Base-by-base conservation (phyloP, 257 asterid genomes). In the Rauvolfia tetraphylla region DNA sequence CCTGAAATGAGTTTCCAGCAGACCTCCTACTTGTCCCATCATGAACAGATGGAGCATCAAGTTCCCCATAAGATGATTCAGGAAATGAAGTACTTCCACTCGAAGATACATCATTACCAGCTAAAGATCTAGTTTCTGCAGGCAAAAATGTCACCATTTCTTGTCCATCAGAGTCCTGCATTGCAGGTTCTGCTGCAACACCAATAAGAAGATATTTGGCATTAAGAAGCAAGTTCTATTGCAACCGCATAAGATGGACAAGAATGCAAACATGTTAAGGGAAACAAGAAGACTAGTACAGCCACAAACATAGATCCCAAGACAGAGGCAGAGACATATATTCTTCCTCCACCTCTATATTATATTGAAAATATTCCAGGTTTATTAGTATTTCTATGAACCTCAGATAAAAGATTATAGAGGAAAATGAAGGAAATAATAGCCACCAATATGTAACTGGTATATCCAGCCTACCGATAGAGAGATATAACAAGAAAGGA, bases 111-210 rank as follows among this genome's bases (percentile, higher is more conserved):
- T 78, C 80, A 62, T 61, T 76, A 75, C 74, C 70, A 62, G 73
- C 33, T 23, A 75, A 59, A 46, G 76, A 72, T 56, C 83, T 80
- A 39, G 84, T 78, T 84, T 88, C 93, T 68, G 75, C 92, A 71
- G 97, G 86, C 71, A 84, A 83, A 84, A 92, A 85, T 81, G 94
- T 49, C 77, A 85, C 81, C 96, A 88, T 82, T 82, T 95, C 98
- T 78, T 84, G 91, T 71, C 81, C 94, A 69, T 76, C 79, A 57
- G 85, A 63, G 14, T 84, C 89, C 79, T 75, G 80, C 56, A 82
- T 75, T 65, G 71, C 83, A 80, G 89, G 84, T 79, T 86, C 86
- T 81, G 84, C 86, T 86, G 82, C 82, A 86, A 74, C 54, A 51
- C 59, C 38, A 29, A 70, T 63, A 25, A 76, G 70, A 77, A 15